Percentiles rank a stretch among this genome's conserved stretches.
These are phyloP conservation scores for Goffeauzyma gilvescens DNA, from an alignment of 768 basidiomycete genomes.

Conservation along the genomic window DNA sequence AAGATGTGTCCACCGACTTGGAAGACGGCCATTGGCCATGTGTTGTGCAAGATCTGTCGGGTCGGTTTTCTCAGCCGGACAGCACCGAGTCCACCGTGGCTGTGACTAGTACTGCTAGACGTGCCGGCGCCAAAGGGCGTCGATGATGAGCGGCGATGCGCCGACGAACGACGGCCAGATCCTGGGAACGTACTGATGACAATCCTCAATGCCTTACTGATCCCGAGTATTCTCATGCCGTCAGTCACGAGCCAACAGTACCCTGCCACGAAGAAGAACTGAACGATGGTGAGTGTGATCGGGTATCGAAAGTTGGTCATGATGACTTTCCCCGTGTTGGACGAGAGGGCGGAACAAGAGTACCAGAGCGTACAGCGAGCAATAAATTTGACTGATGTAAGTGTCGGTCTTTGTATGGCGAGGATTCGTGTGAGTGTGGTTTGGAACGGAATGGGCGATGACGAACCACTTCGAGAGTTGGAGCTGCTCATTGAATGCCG, in stretches of 20 bases:
- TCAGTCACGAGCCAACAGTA: slow-evolving; percentile 72
- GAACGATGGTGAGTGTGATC: slow-evolving; percentile 88
- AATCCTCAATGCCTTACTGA: neutral
- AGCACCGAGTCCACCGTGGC: slow-evolving; percentile 22
- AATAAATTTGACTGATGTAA: slow-evolving; percentile 40
- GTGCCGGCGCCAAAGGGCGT: too few relatives aligned
- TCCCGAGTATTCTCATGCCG: slow-evolving; percentile 3
- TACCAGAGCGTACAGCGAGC: slow-evolving; percentile 83
- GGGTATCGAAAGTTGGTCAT: slow-evolving; percentile 83
- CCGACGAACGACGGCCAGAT: too few relatives aligned
- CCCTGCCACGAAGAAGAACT: slow-evolving; percentile 80
- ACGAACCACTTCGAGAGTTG: too few relatives aligned
- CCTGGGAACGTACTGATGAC: too few relatives aligned
- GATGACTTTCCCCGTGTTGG: slow-evolving; percentile 91
- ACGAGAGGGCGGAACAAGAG: slow-evolving; percentile 72
- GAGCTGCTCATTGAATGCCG: too few relatives aligned
- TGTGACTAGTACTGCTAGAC: too few relatives aligned
- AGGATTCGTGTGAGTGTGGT: too few relatives aligned
- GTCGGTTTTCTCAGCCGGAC: slow-evolving; percentile 53
- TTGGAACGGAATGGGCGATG: too few relatives aligned
- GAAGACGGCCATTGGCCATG: slow-evolving; percentile 88
- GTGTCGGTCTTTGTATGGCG: too few relatives aligned
- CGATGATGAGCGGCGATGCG: too few relatives aligned
- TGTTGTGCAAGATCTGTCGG: slow-evolving; percentile 50
- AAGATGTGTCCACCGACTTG: slow-evolving; percentile 97